phyloP scores from a whole-genome alignment of 2,329 filamentous ascomycete species.

The Plectosphaerella plurivora region DNA sequence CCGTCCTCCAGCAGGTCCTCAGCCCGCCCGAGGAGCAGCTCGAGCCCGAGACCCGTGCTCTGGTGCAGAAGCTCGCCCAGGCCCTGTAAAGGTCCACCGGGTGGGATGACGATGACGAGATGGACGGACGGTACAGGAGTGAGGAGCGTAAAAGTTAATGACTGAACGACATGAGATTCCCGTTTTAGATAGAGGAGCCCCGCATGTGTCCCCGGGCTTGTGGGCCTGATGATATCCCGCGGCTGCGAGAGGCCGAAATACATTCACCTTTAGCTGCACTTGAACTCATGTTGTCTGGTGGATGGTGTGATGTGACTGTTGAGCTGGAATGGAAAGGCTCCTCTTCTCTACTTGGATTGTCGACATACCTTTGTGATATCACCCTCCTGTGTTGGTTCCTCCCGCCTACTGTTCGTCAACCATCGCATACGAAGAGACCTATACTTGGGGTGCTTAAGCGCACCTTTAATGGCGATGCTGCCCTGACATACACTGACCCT shows the following conservation, averaged over 20 bases:
- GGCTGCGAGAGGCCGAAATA: no score
- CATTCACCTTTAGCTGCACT: no score
- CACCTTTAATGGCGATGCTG: slow-evolving; percentile 65
- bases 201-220: no score
- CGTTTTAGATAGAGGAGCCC: slow-evolving; percentile 3
- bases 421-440: slow-evolving; percentile 47
- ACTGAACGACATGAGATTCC: slow-evolving; percentile 3
- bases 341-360: no score
- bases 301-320: no score
- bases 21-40: slow-evolving; percentile 70
- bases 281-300: no score
- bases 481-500: slow-evolving; percentile 50
- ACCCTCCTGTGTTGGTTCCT: no score
- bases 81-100: slow-evolving; percentile 21
- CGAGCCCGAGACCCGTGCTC: slow-evolving; percentile 62
- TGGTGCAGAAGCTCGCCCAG: slow-evolving; percentile 61
- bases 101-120: background rate
- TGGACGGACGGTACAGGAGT: background rate
- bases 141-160: slow-evolving; percentile 1
- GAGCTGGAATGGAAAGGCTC: no score
- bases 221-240: no score
- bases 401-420: no score
- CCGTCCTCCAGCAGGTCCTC: slow-evolving; percentile 70
- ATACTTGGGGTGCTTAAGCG: slow-evolving; percentile 67
- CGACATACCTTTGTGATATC: no score